Evolutionary conservation across 805 yeast species (phyloP), one percentile per base, ranked within the genome.

Genomic region (Torulaspora microellipsoides): DNA sequence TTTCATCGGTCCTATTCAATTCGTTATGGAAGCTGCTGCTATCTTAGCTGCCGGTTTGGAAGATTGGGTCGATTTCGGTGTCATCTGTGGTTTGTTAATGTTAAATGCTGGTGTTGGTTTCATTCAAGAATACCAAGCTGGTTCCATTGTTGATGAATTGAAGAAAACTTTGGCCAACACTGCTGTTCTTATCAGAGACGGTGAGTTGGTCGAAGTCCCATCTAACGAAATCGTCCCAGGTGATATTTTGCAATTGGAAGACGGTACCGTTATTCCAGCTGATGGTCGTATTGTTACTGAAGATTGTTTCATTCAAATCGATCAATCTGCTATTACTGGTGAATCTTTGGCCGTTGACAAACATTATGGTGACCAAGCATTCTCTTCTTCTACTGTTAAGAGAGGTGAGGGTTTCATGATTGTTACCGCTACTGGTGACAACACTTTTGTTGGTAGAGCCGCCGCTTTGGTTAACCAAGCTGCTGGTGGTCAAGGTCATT

Each of bases 1-100:
- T 78, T 87, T 87, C 70, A 83, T 87, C 55, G 96, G 96, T 73
- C 96, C 96, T 57, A 87, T 87, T 68, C 96, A 88, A 75, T 87
- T 88, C 81, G 95, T 87, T 66, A 87, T 87, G 96, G 95, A 87
- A 75, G 95, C 91, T 64, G 96, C 96, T 64, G 95, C 96, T 59
- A 78, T 87, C 54, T 75, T 87, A 69, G 95, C 96, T 65, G 95
- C 95, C 55, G 96, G 95, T 82, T 77, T 87, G 62, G 87, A 87
- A 75, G 96, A 90, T 76, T 89, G 96, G 96, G 96, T 89, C 65
- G 96, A 89, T 80, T 89, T 89, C 77, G 96, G 97, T 81, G 97
- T 89, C 68, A 89, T 89, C 67, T 81, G 86, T 71, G 96, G 84
- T 72, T 73, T 89, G 60, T 76, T 89, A 60, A 59, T 82, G 69